Percentiles rank a stretch among this genome's conserved stretches.
These are phyloP conservation scores for Populus tomentosa DNA, from an alignment of 441 rosid species.

Conservation along the genomic window DNA sequence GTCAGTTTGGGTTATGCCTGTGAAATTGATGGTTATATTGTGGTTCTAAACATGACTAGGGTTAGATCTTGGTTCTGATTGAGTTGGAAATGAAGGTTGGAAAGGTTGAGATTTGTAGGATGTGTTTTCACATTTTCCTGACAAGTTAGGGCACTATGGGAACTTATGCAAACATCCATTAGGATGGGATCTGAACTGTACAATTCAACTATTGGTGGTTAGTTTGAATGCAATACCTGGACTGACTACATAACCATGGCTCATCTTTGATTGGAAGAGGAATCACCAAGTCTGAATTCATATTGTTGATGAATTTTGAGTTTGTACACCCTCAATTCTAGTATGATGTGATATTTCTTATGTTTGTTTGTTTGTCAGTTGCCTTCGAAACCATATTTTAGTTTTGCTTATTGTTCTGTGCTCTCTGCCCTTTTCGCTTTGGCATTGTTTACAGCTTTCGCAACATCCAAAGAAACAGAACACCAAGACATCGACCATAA, in stretches of 20 bases:
- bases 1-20: background rate
- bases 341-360: background rate
- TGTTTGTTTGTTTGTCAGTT: background rate
- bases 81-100: background rate
- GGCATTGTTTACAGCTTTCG: conserved; percentile 28
- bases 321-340: background rate
- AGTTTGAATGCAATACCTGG: background rate
- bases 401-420: background rate
- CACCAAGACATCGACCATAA: conserved; percentile 32
- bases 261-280: background rate
- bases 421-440: background rate
- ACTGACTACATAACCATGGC: background rate
- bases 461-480: conserved; percentile 38
- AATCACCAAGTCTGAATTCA: background rate
- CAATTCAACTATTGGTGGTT: background rate
- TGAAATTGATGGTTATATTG: background rate
- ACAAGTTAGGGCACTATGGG: background rate
- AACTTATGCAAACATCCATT: background rate
- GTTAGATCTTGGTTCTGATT: background rate
- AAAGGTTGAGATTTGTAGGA: background rate
- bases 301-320: background rate
- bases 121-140: conserved; percentile 1
- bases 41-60: background rate
- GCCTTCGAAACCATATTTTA: background rate
- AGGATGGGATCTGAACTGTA: background rate